Base-by-base conservation (phyloP, 768 basidiomycete genomes). In the button mushroom (Agaricus bisporus) region DNA sequence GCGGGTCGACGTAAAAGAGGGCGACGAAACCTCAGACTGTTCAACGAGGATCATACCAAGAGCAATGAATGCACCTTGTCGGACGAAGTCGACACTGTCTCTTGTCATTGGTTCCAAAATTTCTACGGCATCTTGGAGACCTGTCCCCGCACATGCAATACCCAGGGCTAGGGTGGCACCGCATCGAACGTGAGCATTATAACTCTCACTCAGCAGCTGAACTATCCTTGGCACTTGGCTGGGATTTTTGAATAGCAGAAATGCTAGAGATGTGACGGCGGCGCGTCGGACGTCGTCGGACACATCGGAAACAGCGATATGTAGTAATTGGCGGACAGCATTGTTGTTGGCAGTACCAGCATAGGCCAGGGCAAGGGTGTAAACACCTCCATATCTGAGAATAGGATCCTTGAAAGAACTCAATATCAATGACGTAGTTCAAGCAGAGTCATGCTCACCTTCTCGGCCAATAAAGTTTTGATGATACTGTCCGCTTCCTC, bases 21-120 rank as follows among this genome's bases (percentile, higher is more conserved):
- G 84, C 9, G 88, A 88, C 1, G 88, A 85, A 0, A 91, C 86
- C 64, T 98, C 95, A 39, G 92, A 93, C 62, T 98, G 95, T 63
- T 98, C 90, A 37, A 98, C 90, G 35, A 98, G 85, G 61, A 99
- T 83, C 92, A 98, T 95, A 25, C 95, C 91, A 46, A 98, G 79
- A 14, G 95, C 88, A 59, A 97, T 84, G 68, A 95, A 91, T 2
- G 97, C 97, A 11, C 95, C 95, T 70, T 99, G 97, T 14, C 95
- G 89, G 52, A 99, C 97, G 65, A 98, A 99, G 70, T 99, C 97
- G 42, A 98, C 91, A 20, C 94, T 85, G 60, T 99, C 97, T 64
- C 92, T 97, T 17, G 94, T 97, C 89, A 99, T 92, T 4, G 97
- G 97, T 67, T 98, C 93, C 58, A 99, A 73, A 58, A 99, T 91